Percentiles rank a stretch among this genome's conserved stretches.
Conservation (phyloP, 768 basidiomycete species). For the Crucibulum laeve region DNA sequence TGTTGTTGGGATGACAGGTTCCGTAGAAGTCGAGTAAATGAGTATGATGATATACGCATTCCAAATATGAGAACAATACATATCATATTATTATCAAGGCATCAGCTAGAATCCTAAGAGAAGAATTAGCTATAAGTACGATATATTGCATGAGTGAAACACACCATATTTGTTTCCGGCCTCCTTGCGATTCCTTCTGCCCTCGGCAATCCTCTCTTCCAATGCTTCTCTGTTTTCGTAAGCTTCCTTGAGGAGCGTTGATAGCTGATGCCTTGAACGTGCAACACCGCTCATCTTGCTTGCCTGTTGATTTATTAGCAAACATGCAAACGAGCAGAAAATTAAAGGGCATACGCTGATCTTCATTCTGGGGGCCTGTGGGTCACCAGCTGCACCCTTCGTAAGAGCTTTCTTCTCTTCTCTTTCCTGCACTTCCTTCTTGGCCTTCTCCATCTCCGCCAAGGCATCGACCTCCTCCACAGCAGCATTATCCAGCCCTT, state of each 20-base stretch:
- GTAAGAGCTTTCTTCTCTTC: slow-evolving; percentile 79
- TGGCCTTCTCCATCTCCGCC: slow-evolving; percentile 76
- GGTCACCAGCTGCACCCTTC: slow-evolving; percentile 47
- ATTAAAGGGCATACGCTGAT: slow-evolving; percentile 51
- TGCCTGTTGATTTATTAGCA: slow-evolving; percentile 34
- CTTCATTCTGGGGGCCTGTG: slow-evolving; percentile 76
- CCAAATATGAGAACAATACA: too few relatives aligned
- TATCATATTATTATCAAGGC: too few relatives aligned
- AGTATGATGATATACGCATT: not conserved
- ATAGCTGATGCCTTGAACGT: slow-evolving; percentile 70
- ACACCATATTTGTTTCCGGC: slow-evolving; percentile 90
- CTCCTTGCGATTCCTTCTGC: slow-evolving; percentile 78
- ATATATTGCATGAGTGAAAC: slow-evolving; percentile 12
- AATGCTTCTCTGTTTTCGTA: slow-evolving; percentile 79
- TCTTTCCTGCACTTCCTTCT: slow-evolving; percentile 65
- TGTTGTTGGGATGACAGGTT: slow-evolving; percentile 67
- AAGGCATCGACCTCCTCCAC: slow-evolving; percentile 63
- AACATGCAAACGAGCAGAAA: not conserved
- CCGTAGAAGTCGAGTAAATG: slow-evolving; percentile 17
- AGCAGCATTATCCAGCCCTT: slow-evolving; percentile 49
- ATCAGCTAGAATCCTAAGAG: not conserved
- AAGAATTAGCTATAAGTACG: not conserved
- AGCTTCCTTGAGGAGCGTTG: slow-evolving; percentile 77
- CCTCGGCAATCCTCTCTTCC: slow-evolving; percentile 83
- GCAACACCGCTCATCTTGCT: slow-evolving; percentile 71